Evolutionary conservation across 441 rosid species (phyloP), one percentile per base, ranked within the genome.

Genomic region (Jatropha podagrica): DNA sequence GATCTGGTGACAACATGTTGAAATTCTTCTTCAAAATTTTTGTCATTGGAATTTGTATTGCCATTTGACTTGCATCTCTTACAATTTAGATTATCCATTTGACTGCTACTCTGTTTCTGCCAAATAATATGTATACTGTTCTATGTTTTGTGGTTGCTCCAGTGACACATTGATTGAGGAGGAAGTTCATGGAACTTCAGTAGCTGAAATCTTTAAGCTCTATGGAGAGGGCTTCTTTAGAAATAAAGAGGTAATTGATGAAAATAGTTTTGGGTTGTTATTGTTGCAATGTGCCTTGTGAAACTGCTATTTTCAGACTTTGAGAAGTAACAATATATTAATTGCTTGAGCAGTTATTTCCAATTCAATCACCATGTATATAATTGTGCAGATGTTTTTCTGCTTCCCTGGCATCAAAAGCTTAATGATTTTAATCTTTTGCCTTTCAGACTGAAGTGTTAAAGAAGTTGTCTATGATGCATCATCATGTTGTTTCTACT

Each of bases 191-290:
- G 97, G 92, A 79, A 83, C 86, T 62, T 77, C 97, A 23, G 95
- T 94, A 37, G 88, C 97, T 78, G 95, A 92, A 74, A 90, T 92
- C n/a, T 94, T 94, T 82, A 84, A 88, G 79, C 87, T 83, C 32
- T 86, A 88, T 69, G 97, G 98, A 61, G 98, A 92, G 73, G 84
- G 77, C 51, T 91, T 85, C 86, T 92, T 92, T 83, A 89, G 98
- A 84, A 85, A 84, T 44, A 92, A 88, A 78, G 98, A 94, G 98
- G 98, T 90, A 79, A 13, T 75, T 67, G 41, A 37, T 69, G 73
- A 73, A 66, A 13, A 46, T 49, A 27, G 42, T 26, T 23, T 27
- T 13, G 14, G 20, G 11, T 68, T 62, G 46, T 73, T 51, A 18
- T 17, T 3, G 38, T 49, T n/a, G 46, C 12, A 62, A 72, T 48